Evolutionary conservation across 2,329 filamentous ascomycete species (phyloP).

Genomic region (Fusarium solani-melongenae): DNA sequence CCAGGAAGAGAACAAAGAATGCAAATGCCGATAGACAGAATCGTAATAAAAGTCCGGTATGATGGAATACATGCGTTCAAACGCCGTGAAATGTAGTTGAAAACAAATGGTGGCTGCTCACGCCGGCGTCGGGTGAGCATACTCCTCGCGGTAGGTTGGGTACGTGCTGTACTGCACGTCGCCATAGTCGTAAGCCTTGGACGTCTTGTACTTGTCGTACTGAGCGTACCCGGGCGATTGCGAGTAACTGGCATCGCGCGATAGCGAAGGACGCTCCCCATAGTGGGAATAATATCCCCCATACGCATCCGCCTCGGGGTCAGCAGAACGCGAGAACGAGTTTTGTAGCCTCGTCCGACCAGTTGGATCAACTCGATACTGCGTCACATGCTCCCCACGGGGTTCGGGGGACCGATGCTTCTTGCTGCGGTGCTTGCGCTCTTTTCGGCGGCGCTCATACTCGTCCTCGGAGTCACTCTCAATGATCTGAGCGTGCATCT

Average conservation of each 20-base stretch:
- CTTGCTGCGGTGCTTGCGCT: slow-evolving; percentile 52
- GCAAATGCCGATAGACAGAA: slow-evolving; percentile 26
- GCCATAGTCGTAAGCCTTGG: slow-evolving; percentile 44
- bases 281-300: slow-evolving; percentile 38
- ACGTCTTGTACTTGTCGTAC: slow-evolving; percentile 50
- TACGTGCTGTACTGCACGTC: slow-evolving; percentile 49
- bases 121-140: slow-evolving; percentile 20
- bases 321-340: slow-evolving; percentile 44
- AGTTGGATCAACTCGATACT: slow-evolving; percentile 45
- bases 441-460: slow-evolving; percentile 43
- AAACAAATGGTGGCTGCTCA: slow-evolving; percentile 16
- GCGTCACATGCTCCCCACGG: slow-evolving; percentile 38
- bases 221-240: slow-evolving; percentile 36
- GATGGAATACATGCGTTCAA: slow-evolving; percentile 41
- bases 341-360: slow-evolving; percentile 43
- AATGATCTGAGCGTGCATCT: slow-evolving; percentile 50
- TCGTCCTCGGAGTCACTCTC: slow-evolving; percentile 51
- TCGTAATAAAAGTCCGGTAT: slow-evolving; percentile 32
- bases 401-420: slow-evolving; percentile 49
- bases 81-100: slow-evolving; percentile 42
- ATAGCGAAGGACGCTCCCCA: slow-evolving; percentile 45
- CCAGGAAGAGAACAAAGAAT: slow-evolving; percentile 38
- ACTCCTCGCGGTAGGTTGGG: slow-evolving; percentile 42
- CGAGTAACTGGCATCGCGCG: slow-evolving; percentile 47
- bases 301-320: slow-evolving; percentile 35